Conservation (phyloP, 805 yeast genomes). For the Candida endomychidarum region DNA sequence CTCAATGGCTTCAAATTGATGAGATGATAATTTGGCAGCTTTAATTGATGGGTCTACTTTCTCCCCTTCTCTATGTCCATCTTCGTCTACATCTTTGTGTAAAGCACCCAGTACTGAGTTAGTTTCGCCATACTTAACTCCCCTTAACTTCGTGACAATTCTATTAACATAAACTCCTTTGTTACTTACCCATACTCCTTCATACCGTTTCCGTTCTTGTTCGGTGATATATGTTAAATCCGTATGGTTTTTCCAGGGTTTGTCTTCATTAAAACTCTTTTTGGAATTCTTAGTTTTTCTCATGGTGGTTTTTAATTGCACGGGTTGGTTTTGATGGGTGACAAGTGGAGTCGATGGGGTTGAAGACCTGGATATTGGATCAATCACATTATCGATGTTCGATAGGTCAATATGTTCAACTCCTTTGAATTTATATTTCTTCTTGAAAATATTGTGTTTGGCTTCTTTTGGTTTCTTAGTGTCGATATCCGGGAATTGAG, state of each 20-base stretch:
- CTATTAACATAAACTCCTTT: slow-evolving; percentile 58
- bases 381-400: slow-evolving; percentile 15
- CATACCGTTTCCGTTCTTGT: slow-evolving; percentile 82
- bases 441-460: slow-evolving; percentile 21
- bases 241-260: slow-evolving; percentile 90
- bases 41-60: slow-evolving; percentile 15
- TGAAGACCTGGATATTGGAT: slow-evolving; percentile 13
- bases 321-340: slow-evolving; percentile 23
- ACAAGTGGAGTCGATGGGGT: slow-evolving; percentile 17
- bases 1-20: slow-evolving; percentile 18
- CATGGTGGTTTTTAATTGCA: slow-evolving; percentile 53
- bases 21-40: slow-evolving; percentile 39
- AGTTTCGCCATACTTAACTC: slow-evolving; percentile 27
- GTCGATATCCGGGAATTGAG: slow-evolving; percentile 34
- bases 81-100: slow-evolving; percentile 11
- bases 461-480: slow-evolving; percentile 14
- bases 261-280: slow-evolving; percentile 70
- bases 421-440: slow-evolving; percentile 16
- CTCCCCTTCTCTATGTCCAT: neutral
- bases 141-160: slow-evolving; percentile 30
- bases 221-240: slow-evolving; percentile 52
- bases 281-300: slow-evolving; percentile 43
- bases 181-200: slow-evolving; percentile 92
- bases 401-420: slow-evolving; percentile 14
- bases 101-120: too few relatives aligned